Percentiles rank a stretch among this genome's conserved stretches.
Conservation (phyloP, 768 basidiomycete species). For the Auriculariales sp. region DNA sequence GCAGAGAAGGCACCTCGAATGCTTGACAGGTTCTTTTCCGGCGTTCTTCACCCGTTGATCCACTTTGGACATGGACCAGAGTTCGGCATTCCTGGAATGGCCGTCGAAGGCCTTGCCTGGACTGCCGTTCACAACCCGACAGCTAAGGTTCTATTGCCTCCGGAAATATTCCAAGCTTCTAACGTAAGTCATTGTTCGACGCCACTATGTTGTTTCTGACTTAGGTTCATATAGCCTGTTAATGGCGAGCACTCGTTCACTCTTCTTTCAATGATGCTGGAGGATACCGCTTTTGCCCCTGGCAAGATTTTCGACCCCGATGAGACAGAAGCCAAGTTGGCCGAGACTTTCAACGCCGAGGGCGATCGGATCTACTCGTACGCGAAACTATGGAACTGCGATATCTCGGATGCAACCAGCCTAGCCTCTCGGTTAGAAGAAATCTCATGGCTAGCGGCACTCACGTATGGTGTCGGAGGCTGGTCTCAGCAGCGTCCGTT, state of each 20-base stretch:
- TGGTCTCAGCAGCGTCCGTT: constrained; percentile 28
- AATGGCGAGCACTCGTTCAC: constrained; percentile 29
- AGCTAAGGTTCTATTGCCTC: constrained; percentile 20
- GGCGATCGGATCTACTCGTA: constrained; percentile 11
- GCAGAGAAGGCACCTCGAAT: constrained; percentile 29
- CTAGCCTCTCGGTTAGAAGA: constrained; percentile 49
- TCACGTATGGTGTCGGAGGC: constrained; percentile 45
- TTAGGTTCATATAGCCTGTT: constrained; percentile 7
- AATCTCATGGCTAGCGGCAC: constrained; percentile 35
- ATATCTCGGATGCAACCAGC: constrained; percentile 11
- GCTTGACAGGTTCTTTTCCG: constrained; percentile 40
- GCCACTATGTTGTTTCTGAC: constrained; percentile 14
- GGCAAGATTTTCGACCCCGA: neutral
- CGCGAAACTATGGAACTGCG: constrained; percentile 8
- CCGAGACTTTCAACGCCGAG: constrained; percentile 6
- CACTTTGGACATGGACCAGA: constrained; percentile 50
- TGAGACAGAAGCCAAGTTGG: constrained; percentile 3
- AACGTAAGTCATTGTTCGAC: constrained; percentile 7
- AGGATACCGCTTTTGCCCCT: constrained; percentile 21
- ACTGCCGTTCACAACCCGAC: constrained; percentile 31
- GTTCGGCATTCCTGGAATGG: constrained; percentile 41
- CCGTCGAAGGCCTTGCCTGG: constrained; percentile 51
- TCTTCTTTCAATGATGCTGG: constrained; percentile 39
- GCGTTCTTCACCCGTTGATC: constrained; percentile 50
- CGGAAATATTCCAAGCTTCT: constrained; percentile 10